These are phyloP conservation scores for Iris pallida DNA, from an alignment of 116 monocot genomes.

Conservation along the genomic window DNA sequence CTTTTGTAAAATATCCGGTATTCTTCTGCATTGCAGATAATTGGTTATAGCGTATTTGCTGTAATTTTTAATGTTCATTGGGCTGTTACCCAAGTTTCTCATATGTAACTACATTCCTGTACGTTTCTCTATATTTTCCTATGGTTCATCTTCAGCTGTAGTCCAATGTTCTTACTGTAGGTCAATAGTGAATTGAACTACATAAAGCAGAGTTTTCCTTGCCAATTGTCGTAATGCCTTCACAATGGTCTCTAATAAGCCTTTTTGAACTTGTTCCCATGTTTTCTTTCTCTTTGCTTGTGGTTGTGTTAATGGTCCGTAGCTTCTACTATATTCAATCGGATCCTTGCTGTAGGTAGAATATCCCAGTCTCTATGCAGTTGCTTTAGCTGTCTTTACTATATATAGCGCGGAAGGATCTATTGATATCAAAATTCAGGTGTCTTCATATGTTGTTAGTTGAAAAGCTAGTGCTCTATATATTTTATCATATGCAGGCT, in stretches of 20 bases:
- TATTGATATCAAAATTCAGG: constrained; percentile 48
- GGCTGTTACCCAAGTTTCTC: constrained; percentile 86
- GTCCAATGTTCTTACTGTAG: constrained; percentile 16
- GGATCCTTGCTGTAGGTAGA: constrained; percentile 43
- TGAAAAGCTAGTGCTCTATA: no score
- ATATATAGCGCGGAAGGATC: constrained; percentile 27
- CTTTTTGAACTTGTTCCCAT: not conserved
- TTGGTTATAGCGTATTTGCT: constrained; percentile 83
- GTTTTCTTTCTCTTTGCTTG: not conserved
- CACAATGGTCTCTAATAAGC: constrained; percentile 61
- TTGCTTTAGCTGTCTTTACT: constrained; percentile 67
- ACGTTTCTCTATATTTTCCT: not conserved
- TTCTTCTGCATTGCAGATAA: constrained; percentile 42
- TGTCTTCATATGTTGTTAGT: no score
- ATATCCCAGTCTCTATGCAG: constrained; percentile 60
- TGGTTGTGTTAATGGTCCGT: not conserved
- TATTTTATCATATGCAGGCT: no score
- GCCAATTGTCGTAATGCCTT: constrained; percentile 89
- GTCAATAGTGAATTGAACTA: constrained; percentile 87
- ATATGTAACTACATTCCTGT: constrained; percentile 44
- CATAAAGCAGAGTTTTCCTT: constrained; percentile 68
- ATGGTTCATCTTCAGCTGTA: not conserved
- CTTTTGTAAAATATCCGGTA: constrained; percentile 55
- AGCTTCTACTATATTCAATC: not conserved
- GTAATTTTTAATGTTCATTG: constrained; percentile 84